Conservation (phyloP, 148 eudicot species). For the Cornus florida region DNA sequence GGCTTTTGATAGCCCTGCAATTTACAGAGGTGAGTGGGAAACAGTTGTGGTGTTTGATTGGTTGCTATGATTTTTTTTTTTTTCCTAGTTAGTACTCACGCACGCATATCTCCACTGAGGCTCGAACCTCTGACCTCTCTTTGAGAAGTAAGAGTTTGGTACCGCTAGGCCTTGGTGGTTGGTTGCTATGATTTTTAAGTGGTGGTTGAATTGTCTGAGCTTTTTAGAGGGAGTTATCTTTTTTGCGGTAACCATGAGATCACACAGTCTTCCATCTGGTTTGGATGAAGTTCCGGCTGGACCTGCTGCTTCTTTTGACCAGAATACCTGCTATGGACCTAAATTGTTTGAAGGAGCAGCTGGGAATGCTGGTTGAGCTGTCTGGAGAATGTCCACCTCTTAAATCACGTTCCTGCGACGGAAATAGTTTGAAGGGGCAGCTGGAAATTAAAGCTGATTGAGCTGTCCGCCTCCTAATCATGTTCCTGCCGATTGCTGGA, state of each 20-base stretch:
- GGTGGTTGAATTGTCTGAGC: too few species aligned
- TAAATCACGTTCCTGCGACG: conserved; percentile 44
- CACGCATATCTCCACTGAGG: too few species aligned
- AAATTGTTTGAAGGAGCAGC: conserved; percentile 67
- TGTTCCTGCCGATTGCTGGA: conserved; percentile 72
- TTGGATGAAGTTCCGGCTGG: conserved; percentile 42
- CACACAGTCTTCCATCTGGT: conserved; percentile 58
- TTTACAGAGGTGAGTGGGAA: too few species aligned
- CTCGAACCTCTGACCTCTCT: too few species aligned
- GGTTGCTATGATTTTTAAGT: too few species aligned
- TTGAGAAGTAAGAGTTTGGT: too few species aligned
- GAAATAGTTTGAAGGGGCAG: conserved; percentile 63
- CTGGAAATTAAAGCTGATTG: conserved; percentile 63
- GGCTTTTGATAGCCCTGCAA: too few species aligned
- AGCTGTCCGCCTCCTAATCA: conserved; percentile 59
- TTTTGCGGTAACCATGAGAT: conserved; percentile 33
- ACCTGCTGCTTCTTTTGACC: conserved; percentile 23
- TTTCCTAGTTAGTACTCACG: too few species aligned
- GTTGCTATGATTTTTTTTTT: too few species aligned
- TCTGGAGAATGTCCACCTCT: conserved; percentile 66
- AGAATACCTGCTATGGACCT: conserved; percentile 67
- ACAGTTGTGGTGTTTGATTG: too few species aligned
- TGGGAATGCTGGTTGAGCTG: conserved; percentile 57
- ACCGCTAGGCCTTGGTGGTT: too few species aligned
- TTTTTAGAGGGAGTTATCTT: not conserved